Evolutionary conservation across 176 grass and related monocot genomes (phyloP).

Genomic region (Oryza glaberrima): DNA sequence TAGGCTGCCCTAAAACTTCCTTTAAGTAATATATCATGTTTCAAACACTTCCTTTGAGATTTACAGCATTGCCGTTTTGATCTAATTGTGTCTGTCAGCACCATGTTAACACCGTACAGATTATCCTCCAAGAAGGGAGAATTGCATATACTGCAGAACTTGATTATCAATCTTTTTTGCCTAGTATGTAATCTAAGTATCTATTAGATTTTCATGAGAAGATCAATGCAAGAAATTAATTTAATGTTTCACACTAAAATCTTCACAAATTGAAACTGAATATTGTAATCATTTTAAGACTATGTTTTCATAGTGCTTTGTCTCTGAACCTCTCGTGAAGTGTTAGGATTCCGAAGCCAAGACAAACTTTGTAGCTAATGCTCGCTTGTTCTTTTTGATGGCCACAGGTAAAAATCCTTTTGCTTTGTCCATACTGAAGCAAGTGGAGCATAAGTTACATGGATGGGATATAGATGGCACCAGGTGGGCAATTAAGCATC

Average conservation of each 20-base stretch:
- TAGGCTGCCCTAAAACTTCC: slow-evolving; percentile 27
- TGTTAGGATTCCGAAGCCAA: slow-evolving; percentile 33
- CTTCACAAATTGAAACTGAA: slow-evolving; percentile 26
- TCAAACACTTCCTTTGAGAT: not conserved
- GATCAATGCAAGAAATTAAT: slow-evolving; percentile 16
- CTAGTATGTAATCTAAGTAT: slow-evolving; percentile 3
- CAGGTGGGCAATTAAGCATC: slow-evolving; percentile 62
- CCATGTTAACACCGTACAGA: slow-evolving; percentile 10
- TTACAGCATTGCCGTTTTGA: slow-evolving; percentile 35
- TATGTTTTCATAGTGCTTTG: slow-evolving; percentile 4
- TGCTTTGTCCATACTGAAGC: slow-evolving; percentile 91
- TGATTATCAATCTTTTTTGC: slow-evolving; percentile 15
- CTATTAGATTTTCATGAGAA: slow-evolving; percentile 25
- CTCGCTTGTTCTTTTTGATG: slow-evolving; percentile 38
- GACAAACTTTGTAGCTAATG: slow-evolving; percentile 31
- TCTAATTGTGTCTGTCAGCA: slow-evolving; percentile 37
- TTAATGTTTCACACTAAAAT: slow-evolving; percentile 14
- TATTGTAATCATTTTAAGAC: slow-evolving; percentile 21
- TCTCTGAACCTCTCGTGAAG: slow-evolving; percentile 29
- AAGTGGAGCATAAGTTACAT: slow-evolving; percentile 92
- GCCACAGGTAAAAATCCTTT: slow-evolving; percentile 86
- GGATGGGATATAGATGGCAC: slow-evolving; percentile 70
- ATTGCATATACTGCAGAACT: slow-evolving; percentile 19
- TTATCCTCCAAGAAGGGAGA: slow-evolving; percentile 26
- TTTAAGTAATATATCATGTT: slow-evolving; percentile 1